These are phyloP conservation scores for Linum lewisii DNA, from an alignment of 345 rosid species.

Conservation along the genomic window DNA sequence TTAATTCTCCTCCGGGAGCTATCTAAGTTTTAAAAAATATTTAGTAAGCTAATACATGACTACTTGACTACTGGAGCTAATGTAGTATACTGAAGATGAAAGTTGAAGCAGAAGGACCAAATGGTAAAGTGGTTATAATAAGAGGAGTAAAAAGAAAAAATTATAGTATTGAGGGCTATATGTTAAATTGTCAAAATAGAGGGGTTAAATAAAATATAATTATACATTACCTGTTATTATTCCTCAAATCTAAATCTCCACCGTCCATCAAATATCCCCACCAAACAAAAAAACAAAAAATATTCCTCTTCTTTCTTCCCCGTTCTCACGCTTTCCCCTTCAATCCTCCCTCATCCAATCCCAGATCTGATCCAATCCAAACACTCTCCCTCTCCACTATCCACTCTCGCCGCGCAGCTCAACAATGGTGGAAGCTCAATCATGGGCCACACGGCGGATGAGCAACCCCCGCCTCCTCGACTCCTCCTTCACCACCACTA, in stretches of 20 bases:
- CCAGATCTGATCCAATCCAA: not conserved
- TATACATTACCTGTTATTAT: too few relatives aligned
- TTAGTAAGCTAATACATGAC: too few relatives aligned
- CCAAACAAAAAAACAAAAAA: conserved; percentile 7
- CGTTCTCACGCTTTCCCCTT: conserved; percentile 1
- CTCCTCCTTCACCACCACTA: conserved; percentile 30
- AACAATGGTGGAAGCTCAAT: conserved; percentile 86
- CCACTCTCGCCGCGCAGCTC: conserved; percentile 16
- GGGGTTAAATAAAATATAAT: too few relatives aligned
- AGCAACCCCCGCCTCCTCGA: conserved; percentile 67
- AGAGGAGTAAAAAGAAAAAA: too few relatives aligned
- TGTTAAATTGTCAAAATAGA: too few relatives aligned
- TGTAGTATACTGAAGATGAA: too few relatives aligned
- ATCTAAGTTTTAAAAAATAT: too few relatives aligned
- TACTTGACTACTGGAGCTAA: too few relatives aligned
- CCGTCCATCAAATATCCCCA: conserved; percentile 37
- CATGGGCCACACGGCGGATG: conserved; percentile 99
- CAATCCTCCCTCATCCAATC: conserved; percentile 12
- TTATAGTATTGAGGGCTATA: too few relatives aligned
- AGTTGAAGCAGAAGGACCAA: too few relatives aligned
- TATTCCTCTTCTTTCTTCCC: conserved; percentile 3
- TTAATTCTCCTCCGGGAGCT: too few relatives aligned
- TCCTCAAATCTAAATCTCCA: conserved; percentile 40
- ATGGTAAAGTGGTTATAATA: too few relatives aligned
- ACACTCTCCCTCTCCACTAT: not conserved